phyloP scores from a whole-genome alignment of 1,284 basidiomycete genomes.

The Heimioporus punctisporus region DNA sequence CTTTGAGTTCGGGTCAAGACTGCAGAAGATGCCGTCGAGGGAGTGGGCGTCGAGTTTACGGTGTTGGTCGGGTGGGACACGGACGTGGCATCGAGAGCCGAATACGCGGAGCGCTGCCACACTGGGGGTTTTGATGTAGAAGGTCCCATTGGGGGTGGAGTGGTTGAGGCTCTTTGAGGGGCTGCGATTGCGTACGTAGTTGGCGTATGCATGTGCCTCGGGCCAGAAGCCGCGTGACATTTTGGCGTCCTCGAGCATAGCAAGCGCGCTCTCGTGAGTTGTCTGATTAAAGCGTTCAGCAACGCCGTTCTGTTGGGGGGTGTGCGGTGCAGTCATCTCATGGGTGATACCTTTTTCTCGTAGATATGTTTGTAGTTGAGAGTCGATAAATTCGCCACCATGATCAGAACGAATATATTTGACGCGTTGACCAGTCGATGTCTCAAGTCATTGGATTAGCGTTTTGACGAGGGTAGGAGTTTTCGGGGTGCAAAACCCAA shows the following conservation, averaged over 20 bases:
- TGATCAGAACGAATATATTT: neutral
- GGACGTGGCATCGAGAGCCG: neutral
- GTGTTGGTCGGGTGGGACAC: neutral
- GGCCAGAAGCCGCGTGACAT: too few relatives aligned
- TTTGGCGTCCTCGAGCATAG: too few relatives aligned
- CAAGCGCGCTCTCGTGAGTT: neutral
- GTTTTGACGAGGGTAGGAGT: neutral
- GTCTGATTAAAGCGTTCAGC: conserved; percentile 4
- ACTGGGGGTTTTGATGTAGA: neutral
- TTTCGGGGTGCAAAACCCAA: too few relatives aligned
- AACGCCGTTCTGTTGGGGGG: conserved; percentile 3
- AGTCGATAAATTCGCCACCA: neutral
- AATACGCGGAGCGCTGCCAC: neutral
- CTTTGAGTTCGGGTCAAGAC: neutral
- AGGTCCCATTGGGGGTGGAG: neutral
- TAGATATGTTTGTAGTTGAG: neutral
- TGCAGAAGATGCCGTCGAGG: neutral
- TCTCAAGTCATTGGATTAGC: neutral
- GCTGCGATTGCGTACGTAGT: neutral
- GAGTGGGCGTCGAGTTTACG: conserved; percentile 1
- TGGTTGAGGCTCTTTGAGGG: neutral
- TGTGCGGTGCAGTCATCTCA: neutral
- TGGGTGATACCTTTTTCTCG: neutral
- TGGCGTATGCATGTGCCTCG: neutral
- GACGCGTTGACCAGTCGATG: neutral